Base-by-base conservation (phyloP, 257 asterid species). In the Solanum clarkiae region DNA sequence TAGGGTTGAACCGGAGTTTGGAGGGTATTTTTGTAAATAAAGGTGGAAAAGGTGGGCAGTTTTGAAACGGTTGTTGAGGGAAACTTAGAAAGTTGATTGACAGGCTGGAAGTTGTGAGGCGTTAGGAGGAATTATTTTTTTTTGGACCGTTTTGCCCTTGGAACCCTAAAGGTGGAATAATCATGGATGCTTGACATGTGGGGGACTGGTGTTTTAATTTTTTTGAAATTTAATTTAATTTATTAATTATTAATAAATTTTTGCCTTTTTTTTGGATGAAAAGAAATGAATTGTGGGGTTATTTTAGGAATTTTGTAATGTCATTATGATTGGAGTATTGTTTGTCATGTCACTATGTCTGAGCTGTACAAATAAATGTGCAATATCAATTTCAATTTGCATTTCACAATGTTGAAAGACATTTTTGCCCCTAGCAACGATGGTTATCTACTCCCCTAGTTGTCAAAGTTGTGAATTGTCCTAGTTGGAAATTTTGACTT, bases 91-190 rank as follows among this genome's bases (percentile, higher is more conserved):
- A 20, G 32, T 71, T 6, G 80, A 72, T 72, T 74, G 57, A 74
- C 40, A n/a, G 81, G 81, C 36, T 72, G 14, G 22, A 47, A 47
- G 42, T 47, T 16, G 62, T 65, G 17, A n/a, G 86, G 80, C 66
- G 80, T 83, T 11, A 24, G 36, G 57, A 20, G 55, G 8, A 49
- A 16, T 57, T 7, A 11, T 29, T 1, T 70, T 12, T 32, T 16
- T 88, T 51, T 72, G 88, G 93, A 88, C 88, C 47, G 16, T 82
- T 84, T 87, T 85, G 83, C 88, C 89, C 92, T 62, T 86, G 18
- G 42, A 85, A 90, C 90, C 91, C 91, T 88, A 89, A 83, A 22
- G 29, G 29, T 56, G 7, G 26, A 51, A 68, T 16, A 5, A 36
- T 63, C 45, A 49, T 10, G 29, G 63, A n/a, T 18, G 80, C 24